These are phyloP conservation scores for Phytopythium aichiense DNA, from an alignment of 352 stramenopile species.

Conservation along the genomic window DNA sequence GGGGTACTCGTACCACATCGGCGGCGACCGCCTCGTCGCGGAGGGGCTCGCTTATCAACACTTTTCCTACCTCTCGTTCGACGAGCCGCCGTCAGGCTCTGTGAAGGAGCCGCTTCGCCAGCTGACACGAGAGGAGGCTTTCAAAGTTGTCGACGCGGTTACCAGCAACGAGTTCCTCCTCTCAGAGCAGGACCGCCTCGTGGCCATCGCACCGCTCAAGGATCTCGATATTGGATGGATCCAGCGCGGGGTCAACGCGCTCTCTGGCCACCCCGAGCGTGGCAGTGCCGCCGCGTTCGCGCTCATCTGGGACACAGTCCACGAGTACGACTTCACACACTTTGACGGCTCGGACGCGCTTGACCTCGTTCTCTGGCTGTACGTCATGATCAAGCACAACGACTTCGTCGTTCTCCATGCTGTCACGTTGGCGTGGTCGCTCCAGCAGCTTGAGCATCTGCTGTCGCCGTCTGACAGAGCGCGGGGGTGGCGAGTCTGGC, in stretches of 20 bases:
- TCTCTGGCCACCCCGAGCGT: conserved; percentile 20
- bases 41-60: conserved; percentile 37
- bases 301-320: conserved; percentile 19
- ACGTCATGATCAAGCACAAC: conserved; percentile 31
- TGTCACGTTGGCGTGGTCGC: conserved; percentile 31
- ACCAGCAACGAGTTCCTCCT: conserved; percentile 21
- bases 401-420: conserved; percentile 37
- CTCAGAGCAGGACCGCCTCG: conserved; percentile 19
- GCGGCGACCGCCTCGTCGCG: conserved; percentile 25
- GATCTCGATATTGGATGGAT: conserved; percentile 28
- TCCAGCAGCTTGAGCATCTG: conserved; percentile 35
- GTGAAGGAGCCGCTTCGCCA: conserved; percentile 11
- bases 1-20: conserved; percentile 34
- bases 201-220: conserved; percentile 15
- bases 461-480: conserved; percentile 16
- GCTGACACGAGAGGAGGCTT: conserved; percentile 20
- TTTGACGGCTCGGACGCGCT: conserved; percentile 24
- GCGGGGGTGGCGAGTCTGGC: conserved; percentile 30
- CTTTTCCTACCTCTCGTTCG: conserved; percentile 28
- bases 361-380: conserved; percentile 35
- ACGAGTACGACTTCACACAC: conserved; percentile 22
- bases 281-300: conserved; percentile 22
- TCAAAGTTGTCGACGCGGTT: conserved; percentile 15
- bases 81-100: conserved; percentile 14
- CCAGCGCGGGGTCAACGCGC: conserved; percentile 23